These are phyloP conservation scores for Lenzites betulinus DNA, from an alignment of 768 basidiomycete species.

Conservation along the genomic window DNA sequence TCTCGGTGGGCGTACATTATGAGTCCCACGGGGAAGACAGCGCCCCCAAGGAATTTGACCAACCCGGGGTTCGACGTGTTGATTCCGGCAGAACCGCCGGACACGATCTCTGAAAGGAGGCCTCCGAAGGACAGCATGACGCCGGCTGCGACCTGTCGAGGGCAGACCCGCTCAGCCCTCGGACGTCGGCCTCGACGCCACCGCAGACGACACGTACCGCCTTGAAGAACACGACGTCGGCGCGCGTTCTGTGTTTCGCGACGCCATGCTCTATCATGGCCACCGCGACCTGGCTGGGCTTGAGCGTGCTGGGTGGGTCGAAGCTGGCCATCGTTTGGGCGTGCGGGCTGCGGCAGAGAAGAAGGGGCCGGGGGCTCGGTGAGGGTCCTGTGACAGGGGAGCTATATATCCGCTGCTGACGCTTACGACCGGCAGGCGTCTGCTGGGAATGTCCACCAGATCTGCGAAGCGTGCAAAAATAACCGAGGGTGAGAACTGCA, in stretches of 20 bases:
- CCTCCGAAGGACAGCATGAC: slow-evolving; percentile 78
- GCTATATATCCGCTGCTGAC: slow-evolving; percentile 15
- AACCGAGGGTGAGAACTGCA: slow-evolving; percentile 8
- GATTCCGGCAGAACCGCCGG: slow-evolving; percentile 58
- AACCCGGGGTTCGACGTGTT: slow-evolving; percentile 61
- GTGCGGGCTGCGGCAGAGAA: neutral
- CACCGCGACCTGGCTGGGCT: slow-evolving; percentile 58
- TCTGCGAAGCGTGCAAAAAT: slow-evolving; percentile 2
- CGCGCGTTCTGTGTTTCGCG: slow-evolving; percentile 63
- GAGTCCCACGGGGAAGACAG: slow-evolving; percentile 77
- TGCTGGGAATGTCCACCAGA: neutral
- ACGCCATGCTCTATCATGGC: slow-evolving; percentile 58
- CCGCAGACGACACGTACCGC: slow-evolving; percentile 47
- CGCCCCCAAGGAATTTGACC: slow-evolving; percentile 63
- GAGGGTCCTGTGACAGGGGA: slow-evolving; percentile 2
- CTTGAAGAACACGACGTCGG: slow-evolving; percentile 64
- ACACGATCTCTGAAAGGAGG: slow-evolving; percentile 58
- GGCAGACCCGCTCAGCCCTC: neutral
- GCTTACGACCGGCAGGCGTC: slow-evolving; percentile 6
- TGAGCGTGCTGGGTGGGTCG: slow-evolving; percentile 49
- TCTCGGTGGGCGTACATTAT: slow-evolving; percentile 54
- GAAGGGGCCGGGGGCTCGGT: neutral
- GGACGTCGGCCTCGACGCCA: neutral
- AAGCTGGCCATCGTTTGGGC: slow-evolving; percentile 12
- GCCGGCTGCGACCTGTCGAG: slow-evolving; percentile 62